These are phyloP conservation scores for Phragmites australis DNA, from an alignment of 176 grass and related monocot genomes.

Conservation along the genomic window DNA sequence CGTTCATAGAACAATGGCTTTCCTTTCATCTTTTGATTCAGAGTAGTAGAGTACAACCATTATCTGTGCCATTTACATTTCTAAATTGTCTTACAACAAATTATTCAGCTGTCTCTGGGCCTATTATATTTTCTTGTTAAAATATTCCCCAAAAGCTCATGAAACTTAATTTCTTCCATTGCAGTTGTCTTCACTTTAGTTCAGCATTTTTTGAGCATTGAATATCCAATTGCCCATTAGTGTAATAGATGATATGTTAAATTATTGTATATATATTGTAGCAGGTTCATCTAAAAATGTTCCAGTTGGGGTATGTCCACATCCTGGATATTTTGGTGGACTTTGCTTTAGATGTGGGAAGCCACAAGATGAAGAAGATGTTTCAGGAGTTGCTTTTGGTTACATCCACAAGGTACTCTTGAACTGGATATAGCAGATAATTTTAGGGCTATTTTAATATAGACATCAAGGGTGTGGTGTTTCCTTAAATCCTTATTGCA, in stretches of 20 bases:
- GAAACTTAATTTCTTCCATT: not conserved
- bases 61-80: slow-evolving; percentile 17
- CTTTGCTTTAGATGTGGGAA: slow-evolving; percentile 61
- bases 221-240: slow-evolving; percentile 8
- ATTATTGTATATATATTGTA: slow-evolving; percentile 24
- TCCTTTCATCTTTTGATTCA: slow-evolving; percentile 1
- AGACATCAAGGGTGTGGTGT: not conserved
- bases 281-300: slow-evolving; percentile 45
- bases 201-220: slow-evolving; percentile 1
- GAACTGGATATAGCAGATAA: slow-evolving; percentile 1
- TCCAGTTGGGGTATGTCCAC: slow-evolving; percentile 51
- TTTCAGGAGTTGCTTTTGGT: slow-evolving; percentile 72
- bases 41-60: not conserved
- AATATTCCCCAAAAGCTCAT: not conserved
- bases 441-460: not conserved
- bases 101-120: not conserved
- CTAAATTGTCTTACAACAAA: not conserved
- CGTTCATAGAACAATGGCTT: not conserved
- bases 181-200: not conserved
- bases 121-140: not conserved
- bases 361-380: slow-evolving; percentile 64
- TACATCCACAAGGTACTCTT: slow-evolving; percentile 84
- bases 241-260: slow-evolving; percentile 19
- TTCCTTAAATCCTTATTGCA: slow-evolving; percentile 3
- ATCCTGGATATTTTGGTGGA: slow-evolving; percentile 70